Percentiles rank a stretch among this genome's conserved stretches.
Conservation (phyloP, 768 basidiomycete species). For the Coprinopsis marcescibilis region DNA sequence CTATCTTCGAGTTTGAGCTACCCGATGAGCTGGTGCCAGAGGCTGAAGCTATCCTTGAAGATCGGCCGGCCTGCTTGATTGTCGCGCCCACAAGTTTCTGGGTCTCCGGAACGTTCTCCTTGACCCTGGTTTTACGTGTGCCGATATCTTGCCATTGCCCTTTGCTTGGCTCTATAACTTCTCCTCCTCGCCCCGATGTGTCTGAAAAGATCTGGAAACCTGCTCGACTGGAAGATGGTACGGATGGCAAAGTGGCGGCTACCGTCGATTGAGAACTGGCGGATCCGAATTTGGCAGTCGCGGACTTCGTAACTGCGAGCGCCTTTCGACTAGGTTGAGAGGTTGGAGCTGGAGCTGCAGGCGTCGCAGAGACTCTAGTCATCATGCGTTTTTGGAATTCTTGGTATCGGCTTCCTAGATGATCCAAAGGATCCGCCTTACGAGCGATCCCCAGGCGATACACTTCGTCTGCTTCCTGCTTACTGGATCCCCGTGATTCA, state of each 20-base stretch:
- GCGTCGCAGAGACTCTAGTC: conserved; percentile 37
- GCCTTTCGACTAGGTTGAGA: conserved; percentile 28
- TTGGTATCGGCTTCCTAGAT: conserved; percentile 66
- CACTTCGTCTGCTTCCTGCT: conserved; percentile 82
- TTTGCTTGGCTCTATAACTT: conserved; percentile 33
- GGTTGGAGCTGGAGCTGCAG: conserved; percentile 29
- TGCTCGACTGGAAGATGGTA: conserved; percentile 41
- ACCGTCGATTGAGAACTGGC: conserved; percentile 23
- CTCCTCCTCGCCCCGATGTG: conserved; percentile 47
- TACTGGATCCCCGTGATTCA: conserved; percentile 37
- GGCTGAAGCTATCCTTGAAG: conserved; percentile 45
- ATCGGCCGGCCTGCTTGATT: conserved; percentile 53
- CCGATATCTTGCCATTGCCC: conserved; percentile 69
- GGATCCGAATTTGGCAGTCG: conserved; percentile 32
- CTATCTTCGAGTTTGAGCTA: conserved; percentile 45
- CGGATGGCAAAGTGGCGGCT: conserved; percentile 19
- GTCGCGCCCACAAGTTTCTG: conserved; percentile 65
- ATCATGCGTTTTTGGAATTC: conserved; percentile 95
- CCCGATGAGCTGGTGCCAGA: conserved; percentile 21
- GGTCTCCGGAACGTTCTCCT: conserved; percentile 71
- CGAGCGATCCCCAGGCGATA: conserved; percentile 88
- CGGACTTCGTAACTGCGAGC: conserved; percentile 37
- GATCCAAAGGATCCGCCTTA: conserved; percentile 73
- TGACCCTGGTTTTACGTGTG: conserved; percentile 70
- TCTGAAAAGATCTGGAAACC: conserved; percentile 70